Evolutionary conservation across 768 basidiomycete genomes (phyloP), one percentile per base, ranked within the genome.

Genomic region (Naganishia kalamii): DNA sequence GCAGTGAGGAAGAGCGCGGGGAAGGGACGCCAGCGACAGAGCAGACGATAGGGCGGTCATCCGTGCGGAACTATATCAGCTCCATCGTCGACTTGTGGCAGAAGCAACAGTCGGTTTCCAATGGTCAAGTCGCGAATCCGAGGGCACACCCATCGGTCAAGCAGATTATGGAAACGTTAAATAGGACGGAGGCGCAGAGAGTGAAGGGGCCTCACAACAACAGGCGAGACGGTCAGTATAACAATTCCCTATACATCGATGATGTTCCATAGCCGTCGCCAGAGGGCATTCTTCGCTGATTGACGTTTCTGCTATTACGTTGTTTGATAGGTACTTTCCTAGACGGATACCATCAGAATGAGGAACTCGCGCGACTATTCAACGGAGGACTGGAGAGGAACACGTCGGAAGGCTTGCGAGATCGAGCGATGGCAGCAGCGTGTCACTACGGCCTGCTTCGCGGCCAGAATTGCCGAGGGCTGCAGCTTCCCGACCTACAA

Each of bases 401-500:
- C 29, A 51, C 50, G 15, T 30, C 50, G 29, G 50, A 51, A 17
- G 50, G 50, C 25, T 32, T 51, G 50, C 27, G 50, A 19, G 50
- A 51, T 25, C 25, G 50, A 2, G 27, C 50, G 21, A 51, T 51
- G 30, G 50, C 50, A 17, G 50, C 50, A 3, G 13, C 25, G 4
- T 51, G 50, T 32, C 50, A 51, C 15, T 51, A 51, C 21, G 50
- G 50, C 5, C 50, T 51, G 29, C 30, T 51, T 17, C 17, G 50
- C 11, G 27, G 50, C 19, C 50, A 51, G 21, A 33, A 51, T 25
- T 30, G 25, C 19, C 50, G 50, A 17, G 50, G 30, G 15, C 30
- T 51, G 50, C 50, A 51, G 50, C 50, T 51, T 19, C 25, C 50
- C 2, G 15, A 51, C 21, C 29, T 51, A 51, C 50, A 51, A 30